Percentiles rank a stretch among this genome's conserved stretches.
phyloP scores from a whole-genome alignment of 1,284 basidiomycete genomes.

The Leccinum griseonigrum region DNA sequence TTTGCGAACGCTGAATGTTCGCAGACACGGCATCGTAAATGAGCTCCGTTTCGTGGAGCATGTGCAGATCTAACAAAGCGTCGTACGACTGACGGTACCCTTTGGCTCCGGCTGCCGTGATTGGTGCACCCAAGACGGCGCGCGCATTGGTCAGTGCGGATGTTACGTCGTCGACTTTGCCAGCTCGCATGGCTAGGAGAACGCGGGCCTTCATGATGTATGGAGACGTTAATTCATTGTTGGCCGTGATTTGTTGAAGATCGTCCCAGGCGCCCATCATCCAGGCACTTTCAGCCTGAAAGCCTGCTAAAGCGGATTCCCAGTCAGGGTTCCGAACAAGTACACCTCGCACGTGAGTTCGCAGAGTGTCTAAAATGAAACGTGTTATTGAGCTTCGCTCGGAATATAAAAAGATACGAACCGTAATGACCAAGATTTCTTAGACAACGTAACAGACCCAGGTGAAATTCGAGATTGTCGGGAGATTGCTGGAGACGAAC shows the following conservation, averaged over 20 bases:
- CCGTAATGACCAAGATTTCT: conserved; percentile 97
- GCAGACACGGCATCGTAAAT: conserved; percentile 55
- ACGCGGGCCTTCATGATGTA: conserved; percentile 81
- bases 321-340: conserved; percentile 86
- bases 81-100: conserved; percentile 90
- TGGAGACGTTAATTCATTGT: conserved; percentile 49
- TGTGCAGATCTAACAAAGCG: conserved; percentile 82
- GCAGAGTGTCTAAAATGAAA: conserved; percentile 73
- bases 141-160: conserved; percentile 67
- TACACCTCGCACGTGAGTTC: conserved; percentile 94
- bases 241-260: conserved; percentile 61
- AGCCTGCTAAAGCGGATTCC: conserved; percentile 77
- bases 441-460: conserved; percentile 89
- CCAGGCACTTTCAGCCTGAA: conserved; percentile 93
- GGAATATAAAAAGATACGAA: conserved; percentile 38
- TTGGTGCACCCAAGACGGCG: conserved; percentile 75
- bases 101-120: conserved; percentile 76
- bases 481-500: conserved; percentile 91
- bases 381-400: background rate
- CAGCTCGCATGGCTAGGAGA: conserved; percentile 75
- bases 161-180: conserved; percentile 44
- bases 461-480: conserved; percentile 84
- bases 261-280: conserved; percentile 94
- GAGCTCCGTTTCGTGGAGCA: conserved; percentile 85
- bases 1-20: conserved; percentile 39